phyloP scores from a whole-genome alignment of 2,329 filamentous ascomycete genomes.

The Thielaviopsis euricoi region DNA sequence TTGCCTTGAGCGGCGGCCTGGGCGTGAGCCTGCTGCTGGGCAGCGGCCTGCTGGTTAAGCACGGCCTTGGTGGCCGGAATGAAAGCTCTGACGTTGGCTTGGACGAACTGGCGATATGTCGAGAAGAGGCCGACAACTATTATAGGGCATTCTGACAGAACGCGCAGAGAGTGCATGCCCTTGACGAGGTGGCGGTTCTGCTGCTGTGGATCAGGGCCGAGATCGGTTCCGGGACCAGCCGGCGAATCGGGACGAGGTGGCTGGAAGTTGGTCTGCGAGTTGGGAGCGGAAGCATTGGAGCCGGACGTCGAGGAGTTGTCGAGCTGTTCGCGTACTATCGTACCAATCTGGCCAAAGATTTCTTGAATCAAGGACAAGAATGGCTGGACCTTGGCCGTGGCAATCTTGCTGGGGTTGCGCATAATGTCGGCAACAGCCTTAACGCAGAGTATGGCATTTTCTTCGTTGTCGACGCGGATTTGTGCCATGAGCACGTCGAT shows the following conservation, averaged over 20 bases:
- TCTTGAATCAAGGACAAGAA: conserved; percentile 89
- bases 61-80: conserved; percentile 89
- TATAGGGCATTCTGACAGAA: conserved; percentile 92
- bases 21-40: conserved; percentile 78
- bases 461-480: conserved; percentile 86
- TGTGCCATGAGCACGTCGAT: conserved; percentile 81
- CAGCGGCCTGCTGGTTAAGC: conserved; percentile 73
- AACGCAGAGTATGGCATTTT: conserved; percentile 95
- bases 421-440: conserved; percentile 97
- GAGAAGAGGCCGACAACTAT: conserved; percentile 98
- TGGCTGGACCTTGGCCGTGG: conserved; percentile 63
- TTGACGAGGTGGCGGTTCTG: conserved; percentile 67
- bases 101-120: conserved; percentile 65
- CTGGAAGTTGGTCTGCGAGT: conserved; percentile 57
- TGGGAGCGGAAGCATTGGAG: conserved; percentile 46
- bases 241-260: conserved; percentile 84
- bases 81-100: conserved; percentile 76
- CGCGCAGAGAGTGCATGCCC: conserved; percentile 98
- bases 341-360: conserved; percentile 88
- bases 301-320: conserved; percentile 51
- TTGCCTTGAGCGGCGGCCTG: conserved; percentile 66
- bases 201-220: conserved; percentile 61
- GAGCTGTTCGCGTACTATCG: conserved; percentile 87
- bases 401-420: conserved; percentile 74
- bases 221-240: conserved; percentile 63